Base-by-base conservation (phyloP, 2,329 filamentous ascomycete species). In the Trichoderma endophyticum region DNA sequence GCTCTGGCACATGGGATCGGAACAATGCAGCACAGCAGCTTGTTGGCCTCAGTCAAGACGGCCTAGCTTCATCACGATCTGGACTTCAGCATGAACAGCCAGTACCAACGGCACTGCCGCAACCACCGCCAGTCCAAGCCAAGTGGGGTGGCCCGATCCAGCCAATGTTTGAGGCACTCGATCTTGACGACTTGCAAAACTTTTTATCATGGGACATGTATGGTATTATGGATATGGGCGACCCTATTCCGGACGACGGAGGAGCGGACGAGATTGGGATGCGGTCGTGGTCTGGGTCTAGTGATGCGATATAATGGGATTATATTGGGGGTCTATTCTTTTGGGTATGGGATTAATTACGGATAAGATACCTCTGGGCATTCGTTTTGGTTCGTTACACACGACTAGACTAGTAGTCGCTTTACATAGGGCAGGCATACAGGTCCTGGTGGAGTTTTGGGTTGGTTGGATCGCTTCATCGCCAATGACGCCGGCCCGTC, bases 141-240 rank as follows among this genome's bases (percentile, higher is more conserved):
- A 69, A 70, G 43, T 59, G 28, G 36, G 54, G 21, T 48, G 69
- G 51, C 6, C 51, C 62, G 34, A 48, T 51, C 2, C 73, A 77
- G 18, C 75, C 76, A 18, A 81, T 82, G 79, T 78, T 79, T 26
- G 77, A 81, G 32, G 79, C 78, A 30, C 77, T 83, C 4, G 81
- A 82, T 66, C 74, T 82, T 12, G 80, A 80, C 32, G 81, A 83
- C 71, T 70, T 83, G 71, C 81, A 82, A 66, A 82, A 79, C 71
- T 82, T 81, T 54, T 66, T 82, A 65, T 80, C 80, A 6, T 82
- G 81, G 81, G 81, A 83, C 68, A 80, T 83, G 79, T 81, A 82
- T 63, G 81, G 81, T 24, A 81, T 83, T 43, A 81, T 82, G 79
- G 81, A 83, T 72, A 80, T 83, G 78, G 81, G 80, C 36, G 81